Evolutionary conservation across 169 alveolate species (phyloP).

Genomic region (Cryptosporidium bovis): DNA sequence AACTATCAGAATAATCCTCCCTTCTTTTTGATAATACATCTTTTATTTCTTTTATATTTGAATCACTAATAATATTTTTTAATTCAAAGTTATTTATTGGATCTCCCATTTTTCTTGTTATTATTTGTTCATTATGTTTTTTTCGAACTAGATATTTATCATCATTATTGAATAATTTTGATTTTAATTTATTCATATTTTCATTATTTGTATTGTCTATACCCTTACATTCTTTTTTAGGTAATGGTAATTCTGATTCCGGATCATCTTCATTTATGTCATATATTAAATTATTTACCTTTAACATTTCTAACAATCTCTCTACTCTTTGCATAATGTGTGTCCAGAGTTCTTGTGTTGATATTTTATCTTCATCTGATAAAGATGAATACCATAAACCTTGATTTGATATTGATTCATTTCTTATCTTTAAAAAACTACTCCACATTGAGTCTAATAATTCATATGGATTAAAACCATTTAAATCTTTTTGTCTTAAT

Average conservation of each 20-base stretch:
- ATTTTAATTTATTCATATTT: neutral
- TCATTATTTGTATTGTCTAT: neutral
- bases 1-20: neutral
- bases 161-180: slow-evolving; percentile 3
- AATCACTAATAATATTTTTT: neutral
- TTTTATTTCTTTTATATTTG: slow-evolving; percentile 10
- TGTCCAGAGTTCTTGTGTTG: slow-evolving; percentile 69
- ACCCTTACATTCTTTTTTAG: slow-evolving; percentile 31
- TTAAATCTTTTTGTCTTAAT: slow-evolving; percentile 38
- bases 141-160: slow-evolving; percentile 24
- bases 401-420: slow-evolving; percentile 47
- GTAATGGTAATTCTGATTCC: slow-evolving; percentile 40
- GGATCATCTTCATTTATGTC: slow-evolving; percentile 63
- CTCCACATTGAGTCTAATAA: slow-evolving; percentile 61
- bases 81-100: neutral
- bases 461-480: slow-evolving; percentile 63
- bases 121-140: slow-evolving; percentile 12
- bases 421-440: slow-evolving; percentile 50
- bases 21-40: slow-evolving; percentile 25
- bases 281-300: slow-evolving; percentile 13
- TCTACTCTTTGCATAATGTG: slow-evolving; percentile 73
- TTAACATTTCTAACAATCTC: slow-evolving; percentile 28
- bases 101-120: slow-evolving; percentile 15
- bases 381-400: slow-evolving; percentile 74
- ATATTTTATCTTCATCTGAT: slow-evolving; percentile 56